Percentiles rank a stretch among this genome's conserved stretches.
phyloP scores from a whole-genome alignment of 1,139 yeast genomes.

The Saccharomyces hybrid region DNA sequence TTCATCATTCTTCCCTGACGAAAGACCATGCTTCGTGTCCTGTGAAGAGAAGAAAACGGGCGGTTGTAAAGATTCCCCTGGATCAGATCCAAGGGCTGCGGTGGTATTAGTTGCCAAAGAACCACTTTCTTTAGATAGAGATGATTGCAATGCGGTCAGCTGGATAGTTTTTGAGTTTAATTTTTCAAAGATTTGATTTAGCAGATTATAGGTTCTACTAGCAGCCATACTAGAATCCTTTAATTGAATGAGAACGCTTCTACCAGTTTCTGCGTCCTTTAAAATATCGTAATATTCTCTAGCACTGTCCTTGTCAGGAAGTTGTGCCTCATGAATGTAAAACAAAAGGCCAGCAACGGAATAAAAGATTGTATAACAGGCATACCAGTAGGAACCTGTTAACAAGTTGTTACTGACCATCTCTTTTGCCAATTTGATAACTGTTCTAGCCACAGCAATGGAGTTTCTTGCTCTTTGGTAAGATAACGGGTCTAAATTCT shows the following conservation, averaged over 20 bases:
- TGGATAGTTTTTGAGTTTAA: slow-evolving; percentile 39
- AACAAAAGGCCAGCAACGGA: slow-evolving; percentile 82
- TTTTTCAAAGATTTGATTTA: slow-evolving; percentile 76
- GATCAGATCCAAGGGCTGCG: neutral
- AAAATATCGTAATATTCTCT: slow-evolving; percentile 51
- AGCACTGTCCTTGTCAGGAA: slow-evolving; percentile 52
- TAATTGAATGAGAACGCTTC: slow-evolving; percentile 59
- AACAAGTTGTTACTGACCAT: slow-evolving; percentile 67
- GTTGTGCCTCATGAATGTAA: slow-evolving; percentile 65
- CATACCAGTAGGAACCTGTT: slow-evolving; percentile 89
- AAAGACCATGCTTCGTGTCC: neutral
- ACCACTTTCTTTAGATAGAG: neutral
- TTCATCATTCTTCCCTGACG: neutral
- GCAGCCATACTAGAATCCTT: slow-evolving; percentile 76
- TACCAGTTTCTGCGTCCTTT: slow-evolving; percentile 75
- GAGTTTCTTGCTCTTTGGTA: slow-evolving; percentile 76
- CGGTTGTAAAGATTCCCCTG: neutral
- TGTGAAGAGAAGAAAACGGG: neutral
- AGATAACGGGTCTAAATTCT: slow-evolving; percentile 39
- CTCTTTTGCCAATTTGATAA: slow-evolving; percentile 74
- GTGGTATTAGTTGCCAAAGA: neutral
- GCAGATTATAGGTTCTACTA: slow-evolving; percentile 65
- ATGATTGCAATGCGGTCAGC: slow-evolving; percentile 7
- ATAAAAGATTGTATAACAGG: slow-evolving; percentile 82
- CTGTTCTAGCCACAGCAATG: slow-evolving; percentile 76